Evolutionary conservation across 139 green algal species (phyloP), one percentile per base, ranked within the genome.

Genomic region (Desmodesmus armatus): DNA sequence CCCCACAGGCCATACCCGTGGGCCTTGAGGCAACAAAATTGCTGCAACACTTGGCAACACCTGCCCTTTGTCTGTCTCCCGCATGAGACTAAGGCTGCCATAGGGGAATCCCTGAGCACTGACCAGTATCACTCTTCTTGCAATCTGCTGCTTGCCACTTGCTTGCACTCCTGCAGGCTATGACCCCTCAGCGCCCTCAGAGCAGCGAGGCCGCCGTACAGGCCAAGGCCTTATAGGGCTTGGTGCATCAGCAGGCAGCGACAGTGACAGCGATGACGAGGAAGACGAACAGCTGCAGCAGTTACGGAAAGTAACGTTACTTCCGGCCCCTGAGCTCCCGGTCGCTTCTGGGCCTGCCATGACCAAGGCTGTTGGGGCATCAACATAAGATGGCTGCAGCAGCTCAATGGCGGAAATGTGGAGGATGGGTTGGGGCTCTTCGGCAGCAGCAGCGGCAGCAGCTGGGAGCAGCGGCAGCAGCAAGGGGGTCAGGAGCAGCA

Each of bases 331-430:
- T 29, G 82, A 87, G 40, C 55, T 70, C 55, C 82, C 82, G 82
- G 82, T 19, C 7, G 69, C 3, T 87, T 87, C 41, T 87, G 82
- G 82, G 82, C 82, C 6, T 70, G 66, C 19, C 72, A 83, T 29
- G 82, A 83, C 33, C 41, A 70, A 15, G 82, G 82, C 33, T 70
- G 44, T 40, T 87, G 82, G 82, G 82, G 55, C 15, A 62, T 87
- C 13, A 67, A 81, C 25, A 60, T 82, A 5, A 55, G 43, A 33
- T 87, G 82, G 82, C 47, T 86, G 70, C 80, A 75, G 62, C 29
- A 75, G 78, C 37, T 84, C 9, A 49, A 40, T 63, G 31, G n/a
- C n/a, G n/a, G n/a, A n/a, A n/a, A n/a, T n/a, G n/a, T n/a, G n/a
- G n/a, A n/a, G n/a, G n/a, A n/a, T 6, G 3, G 39, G 43, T 35